Conservation (phyloP, 495 filamentous ascomycete species). For the Aspergillus homomorphus region DNA sequence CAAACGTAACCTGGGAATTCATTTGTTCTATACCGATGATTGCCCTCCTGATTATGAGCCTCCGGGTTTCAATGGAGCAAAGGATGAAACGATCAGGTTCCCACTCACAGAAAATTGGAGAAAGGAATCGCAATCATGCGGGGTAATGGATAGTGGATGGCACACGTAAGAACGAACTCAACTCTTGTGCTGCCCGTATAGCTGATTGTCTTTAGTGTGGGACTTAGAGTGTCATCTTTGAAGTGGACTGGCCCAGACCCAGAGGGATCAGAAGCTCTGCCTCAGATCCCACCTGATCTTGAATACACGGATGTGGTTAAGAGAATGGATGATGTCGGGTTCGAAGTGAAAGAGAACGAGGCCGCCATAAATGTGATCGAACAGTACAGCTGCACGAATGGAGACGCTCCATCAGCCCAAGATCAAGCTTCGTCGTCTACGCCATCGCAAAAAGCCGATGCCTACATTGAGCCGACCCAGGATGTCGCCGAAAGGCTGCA, state of each 20-base stretch:
- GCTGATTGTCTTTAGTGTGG: conserved; percentile 23
- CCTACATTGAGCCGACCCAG: conserved; percentile 19
- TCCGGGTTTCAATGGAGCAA: conserved; percentile 33
- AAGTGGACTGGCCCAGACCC: conserved; percentile 26
- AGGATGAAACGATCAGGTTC: conserved; percentile 32
- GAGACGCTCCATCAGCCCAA: background rate
- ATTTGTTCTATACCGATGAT: conserved; percentile 47
- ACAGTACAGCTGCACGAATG: background rate
- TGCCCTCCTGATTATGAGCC: conserved; percentile 39
- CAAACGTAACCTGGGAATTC: conserved; percentile 39
- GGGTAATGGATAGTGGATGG: conserved; percentile 33
- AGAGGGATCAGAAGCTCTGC: conserved; percentile 22
- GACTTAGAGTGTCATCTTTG: conserved; percentile 34
- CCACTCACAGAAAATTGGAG: conserved; percentile 35
- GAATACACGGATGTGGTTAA: conserved; percentile 24
- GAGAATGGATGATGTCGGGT: conserved; percentile 24
- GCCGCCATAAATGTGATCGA: background rate
- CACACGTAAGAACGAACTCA: conserved; percentile 27
- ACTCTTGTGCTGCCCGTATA: background rate
- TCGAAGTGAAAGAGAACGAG: conserved; percentile 12
- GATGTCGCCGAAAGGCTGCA: conserved; percentile 23
- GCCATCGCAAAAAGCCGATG: conserved; percentile 1
- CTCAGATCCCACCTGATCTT: conserved; percentile 25
- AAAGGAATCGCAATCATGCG: conserved; percentile 27
- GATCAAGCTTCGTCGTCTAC: background rate